Base-by-base conservation (phyloP, 805 yeast species). In the Ogataea trehalophila region DNA sequence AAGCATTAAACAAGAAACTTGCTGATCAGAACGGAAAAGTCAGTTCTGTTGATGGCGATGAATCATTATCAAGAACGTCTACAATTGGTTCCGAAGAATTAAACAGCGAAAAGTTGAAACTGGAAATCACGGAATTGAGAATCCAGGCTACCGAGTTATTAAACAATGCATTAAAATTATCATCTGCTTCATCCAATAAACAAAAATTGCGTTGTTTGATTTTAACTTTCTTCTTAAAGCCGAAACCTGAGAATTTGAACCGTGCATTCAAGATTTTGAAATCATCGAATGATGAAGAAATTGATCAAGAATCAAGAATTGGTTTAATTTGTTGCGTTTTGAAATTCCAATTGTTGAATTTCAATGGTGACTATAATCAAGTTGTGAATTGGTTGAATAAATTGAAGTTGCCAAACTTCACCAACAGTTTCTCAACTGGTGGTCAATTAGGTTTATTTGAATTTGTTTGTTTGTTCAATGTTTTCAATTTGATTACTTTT, bases 391-490 rank as follows among this genome's bases (percentile, higher is more conserved):
- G 63, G 65, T 44, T 60, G 15, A 50, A 52, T 16, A 59, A 60
- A 42, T 44, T 63, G 43, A 51, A 50, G 16, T 42, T 63, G 1
- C 60, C 66, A 13, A 55, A 57, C 42, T 56, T 57, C 48, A 53
- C 60, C 1, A 47, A 48, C 16, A 40, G 46, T 34, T 58, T 51
- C 44, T 43, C 37, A 14, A 22, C 47, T n/a, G 61, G 59, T n/a
- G 52, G 58, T n/a, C 50, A 50, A 16, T 42, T 63, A 45, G 52
- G 52, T 18, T 39, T 52, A 17, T 61, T 62, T 47, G 58, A 55
- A 38, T 64, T 64, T 50, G 62, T 57, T 9, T 48, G 62, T 1
- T 50, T 63, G 35, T 48, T 58, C 9, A 58, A 53, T 38, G 56
- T 61, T 11, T 49, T 58, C 43, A 51, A 56, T 37, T 39, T 46